Percentiles rank a stretch among this genome's conserved stretches.
Conservation (phyloP, 2,329 filamentous ascomycete species). For the Didymella pinodella region DNA sequence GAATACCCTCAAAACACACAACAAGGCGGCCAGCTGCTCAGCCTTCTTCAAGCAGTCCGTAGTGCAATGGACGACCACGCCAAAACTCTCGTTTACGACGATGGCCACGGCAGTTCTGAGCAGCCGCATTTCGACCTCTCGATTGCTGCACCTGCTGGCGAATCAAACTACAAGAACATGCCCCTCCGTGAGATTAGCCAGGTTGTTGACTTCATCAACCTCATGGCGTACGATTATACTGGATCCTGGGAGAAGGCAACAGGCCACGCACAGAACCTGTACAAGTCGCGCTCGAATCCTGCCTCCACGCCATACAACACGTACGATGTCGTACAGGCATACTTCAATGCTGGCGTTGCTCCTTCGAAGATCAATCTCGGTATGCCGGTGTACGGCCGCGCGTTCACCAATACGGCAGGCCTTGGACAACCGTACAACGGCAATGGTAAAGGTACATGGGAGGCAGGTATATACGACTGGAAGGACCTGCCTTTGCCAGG, state of each 20-base stretch:
- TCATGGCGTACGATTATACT: slow-evolving; percentile 65
- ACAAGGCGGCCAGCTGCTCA: slow-evolving; percentile 53
- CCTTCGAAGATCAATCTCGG: slow-evolving; percentile 82
- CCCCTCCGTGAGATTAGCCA: slow-evolving; percentile 53
- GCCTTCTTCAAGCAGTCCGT: slow-evolving; percentile 51
- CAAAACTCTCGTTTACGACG: slow-evolving; percentile 35
- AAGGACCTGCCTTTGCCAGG: slow-evolving; percentile 79
- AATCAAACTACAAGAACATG: slow-evolving; percentile 54
- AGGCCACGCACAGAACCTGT: slow-evolving; percentile 85
- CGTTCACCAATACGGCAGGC: slow-evolving; percentile 81
- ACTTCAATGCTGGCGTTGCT: slow-evolving; percentile 67
- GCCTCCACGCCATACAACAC: slow-evolving; percentile 80
- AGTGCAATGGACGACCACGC: slow-evolving; percentile 53
- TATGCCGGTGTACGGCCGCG: slow-evolving; percentile 90
- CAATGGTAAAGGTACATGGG: slow-evolving; percentile 82
- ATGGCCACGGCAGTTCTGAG: slow-evolving; percentile 21
- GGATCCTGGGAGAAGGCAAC: slow-evolving; percentile 78
- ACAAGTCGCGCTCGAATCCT: slow-evolving; percentile 64
- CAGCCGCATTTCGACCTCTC: slow-evolving; percentile 55
- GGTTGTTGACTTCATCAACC: slow-evolving; percentile 59
- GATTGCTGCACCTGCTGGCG: slow-evolving; percentile 56
- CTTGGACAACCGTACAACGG: slow-evolving; percentile 74
- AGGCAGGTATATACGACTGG: slow-evolving; percentile 81
- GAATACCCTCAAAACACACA: slow-evolving; percentile 53
- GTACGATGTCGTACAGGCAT: slow-evolving; percentile 73